These are phyloP conservation scores for Suillus cothurnatus DNA, from an alignment of 768 basidiomycete species.

Conservation along the genomic window DNA sequence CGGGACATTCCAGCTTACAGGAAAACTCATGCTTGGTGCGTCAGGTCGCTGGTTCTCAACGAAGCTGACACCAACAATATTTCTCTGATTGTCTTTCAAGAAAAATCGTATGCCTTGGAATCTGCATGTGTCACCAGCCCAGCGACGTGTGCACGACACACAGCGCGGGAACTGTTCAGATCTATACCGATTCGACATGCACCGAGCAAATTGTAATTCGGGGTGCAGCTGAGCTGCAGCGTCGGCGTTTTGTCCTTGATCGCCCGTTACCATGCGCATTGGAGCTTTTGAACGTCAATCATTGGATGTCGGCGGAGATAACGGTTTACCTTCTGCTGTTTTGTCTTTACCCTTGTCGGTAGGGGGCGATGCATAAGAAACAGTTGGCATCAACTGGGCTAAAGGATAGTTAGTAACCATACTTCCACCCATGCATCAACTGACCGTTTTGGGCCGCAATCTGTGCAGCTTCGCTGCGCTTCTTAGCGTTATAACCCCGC, in stretches of 20 bases:
- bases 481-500: slow-evolving; percentile 72
- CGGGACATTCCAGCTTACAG: slow-evolving; percentile 65
- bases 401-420: slow-evolving; percentile 19
- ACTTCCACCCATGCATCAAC: slow-evolving; percentile 18
- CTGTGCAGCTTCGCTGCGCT: slow-evolving; percentile 69
- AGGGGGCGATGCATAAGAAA: slow-evolving; percentile 42
- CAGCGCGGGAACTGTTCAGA: slow-evolving; percentile 76
- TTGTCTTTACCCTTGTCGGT: slow-evolving; percentile 50
- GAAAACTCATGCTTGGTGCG: slow-evolving; percentile 60
- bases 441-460: slow-evolving; percentile 66
- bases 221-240: slow-evolving; percentile 46
- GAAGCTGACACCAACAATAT: slow-evolving; percentile 70
- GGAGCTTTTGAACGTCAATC: slow-evolving; percentile 18
- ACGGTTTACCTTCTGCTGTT: slow-evolving; percentile 39
- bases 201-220: slow-evolving; percentile 77
- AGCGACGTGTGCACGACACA: slow-evolving; percentile 81
- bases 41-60: slow-evolving; percentile 63
- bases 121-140: slow-evolving; percentile 86
- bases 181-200: slow-evolving; percentile 83
- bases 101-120: slow-evolving; percentile 86
- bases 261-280: slow-evolving; percentile 34
- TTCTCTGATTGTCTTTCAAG: slow-evolving; percentile 58
- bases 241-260: slow-evolving; percentile 33
- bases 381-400: slow-evolving; percentile 50
- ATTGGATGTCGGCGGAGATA: slow-evolving; percentile 1